Base-by-base conservation (phyloP, 441 rosid genomes). In the Mallotus japonicus region DNA sequence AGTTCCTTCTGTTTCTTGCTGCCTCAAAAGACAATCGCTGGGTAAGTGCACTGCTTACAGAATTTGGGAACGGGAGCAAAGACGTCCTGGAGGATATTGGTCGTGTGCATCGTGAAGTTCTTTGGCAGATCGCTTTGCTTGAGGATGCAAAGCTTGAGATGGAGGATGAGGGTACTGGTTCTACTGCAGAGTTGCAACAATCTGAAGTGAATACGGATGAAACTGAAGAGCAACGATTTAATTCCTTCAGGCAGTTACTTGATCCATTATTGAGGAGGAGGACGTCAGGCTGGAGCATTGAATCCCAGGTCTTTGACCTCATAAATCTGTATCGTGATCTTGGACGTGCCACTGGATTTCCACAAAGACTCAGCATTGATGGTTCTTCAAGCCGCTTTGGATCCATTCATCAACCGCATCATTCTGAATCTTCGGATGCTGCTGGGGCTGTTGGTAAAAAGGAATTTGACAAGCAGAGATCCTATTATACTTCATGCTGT, bases 1-100 rank as follows among this genome's bases (percentile, higher is more conserved):
- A 96, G 86, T 96, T 96, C 81, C 97, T 96, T 77, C 71, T 96
- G 55, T 90, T 93, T 80, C 96, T 96, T 85, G 97, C 97, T 81
- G 97, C 95, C 65, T 90, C 98, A 8, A 96, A 90, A 79, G 99
- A 96, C 77, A 93, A 88, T 81, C 97, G 99, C 42, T 93, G 97
- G 99, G 87, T 96, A 69, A 85, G 86, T 89, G 97, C 99, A 44
- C 81, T 96, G 83, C 97, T 96, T 56, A 76, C 89, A 17, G 99
- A 93, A 81, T 91, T 96, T 82, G 91, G 92, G 68, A 89, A 85
- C 75, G 92, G 84, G 61, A 88, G 97, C 82, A 90, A 90, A 80
- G 97, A 87, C 85, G 97, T 93, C 83, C 82, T 96, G 76, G 93
- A 85, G 78, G 92, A 89, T 65, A 87, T 96, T 79, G 99, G 99